phyloP scores from a whole-genome alignment of 768 basidiomycete genomes.

The Kwoniella newhampshirensis region DNA sequence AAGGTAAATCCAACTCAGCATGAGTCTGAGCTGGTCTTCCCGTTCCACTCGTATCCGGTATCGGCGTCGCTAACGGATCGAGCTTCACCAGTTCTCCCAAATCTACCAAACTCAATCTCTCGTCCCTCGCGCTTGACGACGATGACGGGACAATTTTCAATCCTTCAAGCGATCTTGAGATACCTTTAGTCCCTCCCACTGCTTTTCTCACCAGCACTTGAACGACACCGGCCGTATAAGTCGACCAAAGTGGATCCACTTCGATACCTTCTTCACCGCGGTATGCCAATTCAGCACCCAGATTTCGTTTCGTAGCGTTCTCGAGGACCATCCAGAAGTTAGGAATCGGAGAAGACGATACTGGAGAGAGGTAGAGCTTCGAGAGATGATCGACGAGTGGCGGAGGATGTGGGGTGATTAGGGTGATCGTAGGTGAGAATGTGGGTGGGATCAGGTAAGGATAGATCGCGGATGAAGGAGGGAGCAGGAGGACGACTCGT shows the following conservation, averaged over 20 bases:
- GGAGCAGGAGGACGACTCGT: conserved; percentile 39
- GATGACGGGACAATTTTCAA: background rate
- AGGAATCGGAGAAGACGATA: conserved; percentile 64
- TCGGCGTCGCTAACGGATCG: conserved; percentile 23
- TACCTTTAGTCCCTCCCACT: conserved; percentile 48
- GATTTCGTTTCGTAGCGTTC: conserved; percentile 63
- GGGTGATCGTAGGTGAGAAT: conserved; percentile 37
- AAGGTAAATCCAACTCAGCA: conserved; percentile 70
- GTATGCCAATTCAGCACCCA: conserved; percentile 56
- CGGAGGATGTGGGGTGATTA: conserved; percentile 63
- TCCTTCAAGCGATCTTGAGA: conserved; percentile 42
- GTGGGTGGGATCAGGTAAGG: conserved; percentile 33
- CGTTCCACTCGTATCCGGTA: conserved; percentile 11
- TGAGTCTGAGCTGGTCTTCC: conserved; percentile 54
- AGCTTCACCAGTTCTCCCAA: conserved; percentile 15
- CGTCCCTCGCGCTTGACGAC: background rate
- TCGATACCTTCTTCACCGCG: conserved; percentile 23
- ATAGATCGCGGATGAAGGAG: conserved; percentile 25
- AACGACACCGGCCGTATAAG: conserved; percentile 60
- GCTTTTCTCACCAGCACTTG: conserved; percentile 58
- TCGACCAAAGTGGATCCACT: conserved; percentile 55
- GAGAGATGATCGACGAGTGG: conserved; percentile 68
- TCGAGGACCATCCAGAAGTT: conserved; percentile 80
- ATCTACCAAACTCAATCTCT: conserved; percentile 7
- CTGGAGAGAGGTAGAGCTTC: conserved; percentile 67